Conservation (phyloP, 192 early-diverging fungal species). For the Linnemannia zychae region DNA sequence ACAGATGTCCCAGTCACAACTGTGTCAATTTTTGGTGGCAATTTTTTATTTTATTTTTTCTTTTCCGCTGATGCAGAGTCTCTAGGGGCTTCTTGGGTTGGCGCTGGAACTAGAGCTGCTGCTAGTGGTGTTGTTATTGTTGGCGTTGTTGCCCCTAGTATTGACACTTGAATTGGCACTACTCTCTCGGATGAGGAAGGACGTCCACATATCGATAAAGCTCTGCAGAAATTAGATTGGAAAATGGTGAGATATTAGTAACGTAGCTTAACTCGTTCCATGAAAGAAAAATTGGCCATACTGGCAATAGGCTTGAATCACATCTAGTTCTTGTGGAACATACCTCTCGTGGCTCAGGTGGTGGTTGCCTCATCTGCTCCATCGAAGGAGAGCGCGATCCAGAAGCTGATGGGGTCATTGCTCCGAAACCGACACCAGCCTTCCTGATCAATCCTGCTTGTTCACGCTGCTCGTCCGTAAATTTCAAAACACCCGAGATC, state of each 20-base stretch:
- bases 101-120: background rate
- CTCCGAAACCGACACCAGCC: slow-evolving; percentile 56
- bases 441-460: slow-evolving; percentile 82
- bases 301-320: background rate
- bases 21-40: slow-evolving; percentile 7
- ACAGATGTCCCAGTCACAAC: background rate
- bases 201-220: slow-evolving; percentile 87
- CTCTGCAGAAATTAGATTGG: slow-evolving; percentile 56
- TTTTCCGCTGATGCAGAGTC: background rate
- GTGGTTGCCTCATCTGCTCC: slow-evolving; percentile 59
- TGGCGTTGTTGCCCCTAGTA: slow-evolving; percentile 27
- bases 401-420: slow-evolving; percentile 57
- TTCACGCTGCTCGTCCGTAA: slow-evolving; percentile 90
- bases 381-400: slow-evolving; percentile 64
- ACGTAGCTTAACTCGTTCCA: background rate
- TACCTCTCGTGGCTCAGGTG: slow-evolving; percentile 54
- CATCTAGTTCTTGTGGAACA: background rate
- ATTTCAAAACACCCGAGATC: slow-evolving; percentile 90
- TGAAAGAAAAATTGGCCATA: slow-evolving; percentile 20
- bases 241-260: background rate
- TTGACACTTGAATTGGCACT: slow-evolving; percentile 47
- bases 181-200: slow-evolving; percentile 80
- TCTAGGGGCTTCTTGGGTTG: slow-evolving; percentile 24
- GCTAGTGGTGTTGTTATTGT: slow-evolving; percentile 4
- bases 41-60: slow-evolving; percentile 12